phyloP scores from a whole-genome alignment of 108 stramenopile genomes.

The Parietichytrium sp. region DNA sequence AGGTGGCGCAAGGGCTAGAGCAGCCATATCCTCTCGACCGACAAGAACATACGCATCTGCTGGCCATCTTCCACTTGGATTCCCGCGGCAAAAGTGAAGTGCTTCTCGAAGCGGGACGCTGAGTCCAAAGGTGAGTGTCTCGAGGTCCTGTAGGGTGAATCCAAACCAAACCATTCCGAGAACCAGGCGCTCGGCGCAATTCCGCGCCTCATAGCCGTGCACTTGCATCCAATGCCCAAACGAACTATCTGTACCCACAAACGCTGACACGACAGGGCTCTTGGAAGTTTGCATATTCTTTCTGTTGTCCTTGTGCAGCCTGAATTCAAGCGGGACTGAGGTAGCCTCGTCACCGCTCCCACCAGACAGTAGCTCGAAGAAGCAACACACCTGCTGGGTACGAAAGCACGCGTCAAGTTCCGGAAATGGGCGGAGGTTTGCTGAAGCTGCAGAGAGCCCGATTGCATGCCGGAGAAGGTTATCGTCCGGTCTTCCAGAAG shows the following conservation, averaged over 20 bases:
- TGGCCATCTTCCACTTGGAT: slow-evolving; percentile 61
- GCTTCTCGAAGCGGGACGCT: slow-evolving; percentile 61
- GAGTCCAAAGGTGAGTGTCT: slow-evolving; percentile 15
- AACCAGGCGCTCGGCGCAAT: slow-evolving; percentile 5
- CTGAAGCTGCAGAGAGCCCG: not conserved
- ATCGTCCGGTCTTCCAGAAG: too few relatives aligned
- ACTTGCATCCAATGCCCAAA: slow-evolving; percentile 24
- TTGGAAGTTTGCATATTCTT: not conserved
- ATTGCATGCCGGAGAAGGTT: too few relatives aligned
- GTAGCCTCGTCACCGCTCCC: slow-evolving; percentile 2
- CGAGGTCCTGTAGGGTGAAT: slow-evolving; percentile 20
- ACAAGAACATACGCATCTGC: slow-evolving; percentile 70
- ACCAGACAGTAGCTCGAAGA: slow-evolving; percentile 2
- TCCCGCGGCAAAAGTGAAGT: slow-evolving; percentile 61
- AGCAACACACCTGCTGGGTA: slow-evolving; percentile 23
- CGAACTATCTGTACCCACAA: slow-evolving; percentile 24
- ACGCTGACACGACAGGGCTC: slow-evolving; percentile 12
- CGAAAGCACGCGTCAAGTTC: slow-evolving; percentile 26
- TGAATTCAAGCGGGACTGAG: slow-evolving; percentile 5
- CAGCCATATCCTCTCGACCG: slow-evolving; percentile 71
- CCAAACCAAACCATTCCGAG: slow-evolving; percentile 27
- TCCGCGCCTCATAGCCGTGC: slow-evolving; percentile 20
- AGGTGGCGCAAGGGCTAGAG: not conserved
- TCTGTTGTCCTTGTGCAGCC: not conserved
- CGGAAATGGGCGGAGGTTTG: not conserved